Evolutionary conservation across 306 rosid genomes (phyloP).

Genomic region (Chamaecrista fasciculata): DNA sequence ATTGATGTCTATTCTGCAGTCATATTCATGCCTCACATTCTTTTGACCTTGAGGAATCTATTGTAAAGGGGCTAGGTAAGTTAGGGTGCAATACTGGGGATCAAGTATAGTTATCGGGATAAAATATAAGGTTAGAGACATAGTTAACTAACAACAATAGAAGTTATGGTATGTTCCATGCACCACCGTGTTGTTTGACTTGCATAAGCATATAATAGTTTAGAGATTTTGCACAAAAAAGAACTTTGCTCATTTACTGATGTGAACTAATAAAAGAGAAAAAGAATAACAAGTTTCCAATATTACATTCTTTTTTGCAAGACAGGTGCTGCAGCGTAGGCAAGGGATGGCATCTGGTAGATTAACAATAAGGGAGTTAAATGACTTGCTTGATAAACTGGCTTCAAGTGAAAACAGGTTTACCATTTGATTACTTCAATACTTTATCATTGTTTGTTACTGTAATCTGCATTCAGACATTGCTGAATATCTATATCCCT

Average conservation of each 20-base stretch:
- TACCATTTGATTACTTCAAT: not conserved
- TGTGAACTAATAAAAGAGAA: slow-evolving; percentile 10
- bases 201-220: not conserved
- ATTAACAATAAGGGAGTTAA: slow-evolving; percentile 67
- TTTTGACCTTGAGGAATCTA: not conserved
- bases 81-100: not conserved
- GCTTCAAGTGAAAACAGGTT: slow-evolving; percentile 78
- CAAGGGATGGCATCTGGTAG: slow-evolving; percentile 83
- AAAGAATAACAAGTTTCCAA: not conserved
- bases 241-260: not conserved
- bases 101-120: not conserved
- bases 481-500: not conserved
- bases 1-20: not conserved
- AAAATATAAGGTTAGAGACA: not conserved
- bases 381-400: slow-evolving; percentile 80
- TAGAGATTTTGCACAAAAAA: not conserved
- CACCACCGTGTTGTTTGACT: not conserved
- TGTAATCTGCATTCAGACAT: not conserved
- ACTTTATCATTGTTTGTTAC: not conserved
- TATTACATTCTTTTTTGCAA: slow-evolving; percentile 17
- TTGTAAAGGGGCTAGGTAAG: not conserved
- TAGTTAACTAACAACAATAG: too few species aligned
- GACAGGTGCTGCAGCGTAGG: slow-evolving; percentile 76
- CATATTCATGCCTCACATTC: too few species aligned
- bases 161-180: not conserved